Base-by-base conservation (phyloP, 345 rosid genomes). In the Populus davidiana region DNA sequence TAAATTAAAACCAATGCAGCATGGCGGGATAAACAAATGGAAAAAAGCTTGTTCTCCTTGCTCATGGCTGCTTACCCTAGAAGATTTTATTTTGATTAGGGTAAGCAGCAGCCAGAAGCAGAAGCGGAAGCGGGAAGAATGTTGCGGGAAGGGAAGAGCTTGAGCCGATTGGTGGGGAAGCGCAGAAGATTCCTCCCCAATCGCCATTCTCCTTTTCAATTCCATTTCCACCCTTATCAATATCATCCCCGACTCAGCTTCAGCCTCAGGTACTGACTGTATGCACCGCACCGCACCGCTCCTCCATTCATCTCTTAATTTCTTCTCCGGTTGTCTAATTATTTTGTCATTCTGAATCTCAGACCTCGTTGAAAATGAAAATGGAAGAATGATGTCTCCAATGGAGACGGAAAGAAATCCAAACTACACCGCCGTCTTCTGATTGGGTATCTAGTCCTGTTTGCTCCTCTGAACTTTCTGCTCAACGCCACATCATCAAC, bases 171-270 rank as follows among this genome's bases (percentile, higher is more conserved):
- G 76, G 86, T 93, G 39, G 97, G 97, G 5, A 90, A 88, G 70
- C 93, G 98, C 61, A 87, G 97, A 67, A 88, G 90, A 47, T 88
- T 69, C 75, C 95, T 93, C 31, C 93, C 92, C 69, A 86, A 89
- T 66, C 89, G 84, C 47, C 81, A 87, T n/a, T 75, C 77, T 54
- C 67, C 87, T 91, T 74, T 86, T 91, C 73, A 50, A n/a, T 23
- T 59, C 63, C 63, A 59, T 9, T 78, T 25, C 81, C 87, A 21
- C 6, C 12, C 50, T 3, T 14, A 14, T 13, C 50, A 44, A 39
- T 13, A 12, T 44, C 50, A 17, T 35, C 70, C 36, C 43, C 12
- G 5, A 3, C 70, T 21, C 72, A 66, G 6, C 69, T 13, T 16
- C 72, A n/a, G 35, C 44, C 49, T 36, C 23, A 21, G 52, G 38